Base-by-base conservation (phyloP, 2,329 filamentous ascomycete species). In the Botrytis squamosa region DNA sequence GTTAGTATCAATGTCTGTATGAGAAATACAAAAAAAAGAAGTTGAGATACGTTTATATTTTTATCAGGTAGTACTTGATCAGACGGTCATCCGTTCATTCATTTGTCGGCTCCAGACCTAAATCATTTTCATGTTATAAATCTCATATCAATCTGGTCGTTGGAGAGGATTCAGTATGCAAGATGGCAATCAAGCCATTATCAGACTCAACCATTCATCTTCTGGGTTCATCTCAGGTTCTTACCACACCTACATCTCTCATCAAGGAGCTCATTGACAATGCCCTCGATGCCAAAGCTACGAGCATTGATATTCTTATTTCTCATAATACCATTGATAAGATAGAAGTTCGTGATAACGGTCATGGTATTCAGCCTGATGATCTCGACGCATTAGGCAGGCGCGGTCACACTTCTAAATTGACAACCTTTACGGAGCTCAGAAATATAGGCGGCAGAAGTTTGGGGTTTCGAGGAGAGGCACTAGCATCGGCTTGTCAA, bases 261-360 rank as follows among this genome's bases (percentile, higher is more conserved):
- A 87, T 94, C 77, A 95, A 95, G 80, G 93, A 95, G 81, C 88
- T 95, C 6, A 82, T 95, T 46, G 93, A 95, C 77, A 95, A 95
- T 81, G 86, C 92, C 62, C 86, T 95, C 33, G 92, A 95, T 81
- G 91, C 92, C 12, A 84, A 86, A 70, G 91, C 92, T 20, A 91
- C 87, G 2, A 86, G 86, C 2, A 84, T 95, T 73, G 88, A 92
- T 70, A 83, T 95, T 38, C 83, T 88, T 42, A 84, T 94, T 22
- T 88, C 91, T 6, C 78, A 85, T 60, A 90, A 94, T 79, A 91
- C 90, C 0, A 81, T 94, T 70, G 90, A 92, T 81, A 87, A 86
- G 71, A 87, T 95, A 55, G 88, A 92, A 78, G 88, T 94, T 67
- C 87, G 88, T 63, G 91, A 93, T 80, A 93, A 94, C 82, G 92